Conservation (phyloP, 208 protist species). For the Trypanosoma boissoni region DNA sequence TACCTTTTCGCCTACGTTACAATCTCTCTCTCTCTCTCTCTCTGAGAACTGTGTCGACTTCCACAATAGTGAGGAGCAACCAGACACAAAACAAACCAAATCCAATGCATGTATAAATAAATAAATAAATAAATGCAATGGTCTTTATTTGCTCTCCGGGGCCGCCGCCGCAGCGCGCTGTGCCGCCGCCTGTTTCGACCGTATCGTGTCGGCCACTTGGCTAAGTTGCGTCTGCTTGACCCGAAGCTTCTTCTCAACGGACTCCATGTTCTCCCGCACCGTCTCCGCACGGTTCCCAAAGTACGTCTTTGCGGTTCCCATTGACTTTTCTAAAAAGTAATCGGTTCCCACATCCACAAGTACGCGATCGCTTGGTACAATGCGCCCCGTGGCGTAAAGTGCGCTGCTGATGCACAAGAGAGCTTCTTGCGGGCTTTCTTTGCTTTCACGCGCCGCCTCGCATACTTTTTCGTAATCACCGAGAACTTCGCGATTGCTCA, state of each 20-base stretch:
- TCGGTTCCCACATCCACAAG: conserved; percentile 86
- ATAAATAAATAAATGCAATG: not conserved
- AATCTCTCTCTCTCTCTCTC: no score
- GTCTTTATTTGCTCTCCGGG: conserved; percentile 17
- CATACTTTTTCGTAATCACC: conserved; percentile 60
- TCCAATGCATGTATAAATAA: no score
- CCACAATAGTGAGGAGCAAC: no score
- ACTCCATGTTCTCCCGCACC: conserved; percentile 81
- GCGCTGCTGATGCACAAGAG: conserved; percentile 83
- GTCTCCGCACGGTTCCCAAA: conserved; percentile 67
- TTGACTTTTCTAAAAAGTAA: conserved; percentile 83
- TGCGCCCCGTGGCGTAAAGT: conserved; percentile 65
- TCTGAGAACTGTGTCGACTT: no score
- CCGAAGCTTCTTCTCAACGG: conserved; percentile 65
- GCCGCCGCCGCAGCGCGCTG: conserved; percentile 40
- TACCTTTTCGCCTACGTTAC: no score
- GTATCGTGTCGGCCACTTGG: conserved; percentile 73
- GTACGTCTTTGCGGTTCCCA: conserved; percentile 65
- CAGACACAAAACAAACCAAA: no score
- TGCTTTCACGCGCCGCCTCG: conserved; percentile 31
- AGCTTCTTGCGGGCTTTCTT: conserved; percentile 41
- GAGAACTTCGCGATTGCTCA: conserved; percentile 71
- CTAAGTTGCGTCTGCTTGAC: conserved; percentile 79
- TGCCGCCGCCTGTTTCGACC: conserved; percentile 53
- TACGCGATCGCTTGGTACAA: conserved; percentile 69